Evolutionary conservation across 106 monocot species (phyloP).

Genomic region (Triglochin maritima): DNA sequence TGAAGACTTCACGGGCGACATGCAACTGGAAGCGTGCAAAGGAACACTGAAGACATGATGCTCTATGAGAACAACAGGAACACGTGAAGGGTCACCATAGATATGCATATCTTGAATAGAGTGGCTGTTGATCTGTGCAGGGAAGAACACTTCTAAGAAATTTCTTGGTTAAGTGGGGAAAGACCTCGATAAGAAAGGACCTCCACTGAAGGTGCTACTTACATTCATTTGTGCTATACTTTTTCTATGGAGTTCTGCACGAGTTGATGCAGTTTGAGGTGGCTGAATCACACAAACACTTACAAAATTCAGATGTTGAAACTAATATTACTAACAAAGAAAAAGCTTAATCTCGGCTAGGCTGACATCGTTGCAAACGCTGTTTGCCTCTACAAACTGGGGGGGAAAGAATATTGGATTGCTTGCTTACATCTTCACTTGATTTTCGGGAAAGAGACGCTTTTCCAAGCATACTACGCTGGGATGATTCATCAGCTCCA

Average conservation of each 20-base stretch:
- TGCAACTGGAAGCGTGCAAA: constrained; percentile 32
- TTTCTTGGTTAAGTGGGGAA: neutral
- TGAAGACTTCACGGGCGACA: constrained; percentile 14
- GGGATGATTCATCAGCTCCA: constrained; percentile 48
- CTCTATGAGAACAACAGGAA: constrained; percentile 81
- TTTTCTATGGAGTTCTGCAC: constrained; percentile 90
- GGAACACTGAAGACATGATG: constrained; percentile 69
- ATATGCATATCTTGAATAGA: constrained; percentile 95
- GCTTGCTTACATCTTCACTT: constrained; percentile 52
- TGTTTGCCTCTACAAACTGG: too few relatives aligned
- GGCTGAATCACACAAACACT: constrained; percentile 40
- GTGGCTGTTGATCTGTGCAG: constrained; percentile 59
- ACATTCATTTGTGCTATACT: constrained; percentile 97
- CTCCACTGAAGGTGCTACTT: neutral
- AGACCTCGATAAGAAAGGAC: neutral
- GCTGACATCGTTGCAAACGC: too few relatives aligned
- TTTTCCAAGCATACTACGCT: constrained; percentile 56
- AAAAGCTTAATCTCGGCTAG: too few relatives aligned
- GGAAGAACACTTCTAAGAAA: neutral
- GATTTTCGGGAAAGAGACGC: constrained; percentile 36
- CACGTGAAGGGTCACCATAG: constrained; percentile 76
- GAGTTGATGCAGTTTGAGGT: constrained; percentile 44
- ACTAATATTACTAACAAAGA: too few relatives aligned
- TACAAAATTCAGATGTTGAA: neutral
- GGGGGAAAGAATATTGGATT: too few relatives aligned